Evolutionary conservation across 495 filamentous ascomycete genomes (phyloP).

Genomic region (Aspergillus carlsbadensis): DNA sequence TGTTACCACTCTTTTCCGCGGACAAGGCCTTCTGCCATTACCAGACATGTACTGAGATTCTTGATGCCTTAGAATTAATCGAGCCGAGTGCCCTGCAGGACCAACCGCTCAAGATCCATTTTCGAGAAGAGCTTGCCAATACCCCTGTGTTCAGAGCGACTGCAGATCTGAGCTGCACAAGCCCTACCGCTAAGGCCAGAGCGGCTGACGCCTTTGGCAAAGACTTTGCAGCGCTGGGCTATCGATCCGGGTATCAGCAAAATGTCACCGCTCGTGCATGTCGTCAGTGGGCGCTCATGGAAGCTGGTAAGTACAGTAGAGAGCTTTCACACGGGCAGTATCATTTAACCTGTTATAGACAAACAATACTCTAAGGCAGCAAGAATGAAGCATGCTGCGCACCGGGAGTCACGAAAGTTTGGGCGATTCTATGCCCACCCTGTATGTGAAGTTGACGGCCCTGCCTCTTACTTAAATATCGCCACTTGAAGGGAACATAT

Average conservation of each 20-base stretch:
- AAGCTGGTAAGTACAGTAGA: slow-evolving; percentile 13
- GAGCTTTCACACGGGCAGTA: too few species aligned
- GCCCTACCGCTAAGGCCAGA: slow-evolving; percentile 5
- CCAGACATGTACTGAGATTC: slow-evolving; percentile 6
- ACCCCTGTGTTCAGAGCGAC: slow-evolving; percentile 12
- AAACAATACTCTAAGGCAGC: slow-evolving; percentile 9
- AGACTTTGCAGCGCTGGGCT: slow-evolving; percentile 9
- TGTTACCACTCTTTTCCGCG: slow-evolving; percentile 11
- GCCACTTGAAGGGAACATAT: slow-evolving; percentile 12
- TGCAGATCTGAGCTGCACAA: not conserved
- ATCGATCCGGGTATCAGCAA: slow-evolving; percentile 9
- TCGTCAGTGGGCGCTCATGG: slow-evolving; percentile 16
- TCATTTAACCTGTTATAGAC: slow-evolving; percentile 10
- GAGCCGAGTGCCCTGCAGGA: not conserved
- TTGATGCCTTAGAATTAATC: slow-evolving; percentile 3
- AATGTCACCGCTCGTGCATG: slow-evolving; percentile 17
- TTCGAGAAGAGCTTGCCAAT: slow-evolving; percentile 5
- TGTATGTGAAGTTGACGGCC: slow-evolving; percentile 15
- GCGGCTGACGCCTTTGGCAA: slow-evolving; percentile 18
- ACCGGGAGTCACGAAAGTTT: slow-evolving; percentile 8
- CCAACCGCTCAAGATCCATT: not conserved
- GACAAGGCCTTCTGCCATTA: slow-evolving; percentile 16
- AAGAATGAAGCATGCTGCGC: slow-evolving; percentile 15
- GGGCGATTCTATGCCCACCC: slow-evolving; percentile 14
- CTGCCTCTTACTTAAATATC: slow-evolving; percentile 14